Conservation (phyloP, 345 rosid genomes). For the Corchorus olitorius region DNA sequence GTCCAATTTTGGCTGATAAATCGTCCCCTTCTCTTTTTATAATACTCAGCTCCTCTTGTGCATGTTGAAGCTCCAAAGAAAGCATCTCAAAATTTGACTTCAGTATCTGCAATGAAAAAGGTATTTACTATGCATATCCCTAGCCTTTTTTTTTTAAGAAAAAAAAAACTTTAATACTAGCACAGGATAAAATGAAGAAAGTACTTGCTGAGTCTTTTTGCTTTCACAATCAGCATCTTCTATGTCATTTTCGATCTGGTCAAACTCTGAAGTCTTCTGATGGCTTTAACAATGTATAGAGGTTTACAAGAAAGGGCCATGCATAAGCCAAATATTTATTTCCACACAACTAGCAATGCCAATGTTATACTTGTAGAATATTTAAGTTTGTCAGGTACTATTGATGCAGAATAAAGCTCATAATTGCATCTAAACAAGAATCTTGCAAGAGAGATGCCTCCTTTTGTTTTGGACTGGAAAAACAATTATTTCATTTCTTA, state of each 20-base stretch:
- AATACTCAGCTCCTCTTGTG: conserved; percentile 41
- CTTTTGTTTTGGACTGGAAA: no score
- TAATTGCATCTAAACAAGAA: no score
- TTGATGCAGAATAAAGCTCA: no score
- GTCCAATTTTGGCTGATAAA: conserved; percentile 35
- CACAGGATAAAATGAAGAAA: conserved; percentile 13
- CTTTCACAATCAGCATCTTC: conserved; percentile 38
- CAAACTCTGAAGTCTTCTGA: conserved; percentile 57
- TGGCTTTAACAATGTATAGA: not conserved
- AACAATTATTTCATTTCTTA: no score
- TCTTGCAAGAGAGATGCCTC: no score
- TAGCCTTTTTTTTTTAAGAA: not conserved
- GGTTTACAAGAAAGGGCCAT: not conserved
- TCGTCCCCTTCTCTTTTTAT: conserved; percentile 50
- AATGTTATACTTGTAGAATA: not conserved
- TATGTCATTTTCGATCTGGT: conserved; percentile 51
- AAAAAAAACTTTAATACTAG: not conserved
- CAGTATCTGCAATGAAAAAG: conserved; percentile 31
- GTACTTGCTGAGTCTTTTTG: conserved; percentile 50
- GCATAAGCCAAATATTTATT: not conserved
- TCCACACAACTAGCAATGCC: not conserved
- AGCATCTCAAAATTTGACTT: conserved; percentile 41
- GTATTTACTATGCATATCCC: conserved; percentile 1
- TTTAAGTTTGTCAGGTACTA: not conserved
- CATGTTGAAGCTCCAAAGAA: conserved; percentile 42